Percentiles rank a stretch among this genome's conserved stretches.
These are phyloP conservation scores for Diophrys appendiculata DNA, from an alignment of 73 alveolate genomes.

Conservation along the genomic window DNA sequence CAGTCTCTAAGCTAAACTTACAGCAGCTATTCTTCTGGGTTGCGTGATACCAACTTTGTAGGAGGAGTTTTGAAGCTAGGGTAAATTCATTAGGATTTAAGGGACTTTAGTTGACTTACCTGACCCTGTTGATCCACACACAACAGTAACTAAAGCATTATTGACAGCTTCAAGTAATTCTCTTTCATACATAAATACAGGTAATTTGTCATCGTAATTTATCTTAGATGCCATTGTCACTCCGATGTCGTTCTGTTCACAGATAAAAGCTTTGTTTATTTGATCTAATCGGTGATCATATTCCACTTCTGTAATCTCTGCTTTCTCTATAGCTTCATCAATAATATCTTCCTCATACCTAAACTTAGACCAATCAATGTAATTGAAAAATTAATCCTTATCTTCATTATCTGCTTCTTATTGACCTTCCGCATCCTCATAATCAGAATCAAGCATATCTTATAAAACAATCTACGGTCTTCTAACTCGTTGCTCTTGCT, in stretches of 20 bases:
- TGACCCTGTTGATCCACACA: conserved; percentile 98
- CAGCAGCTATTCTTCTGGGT: conserved; percentile 99
- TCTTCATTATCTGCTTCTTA: conserved; percentile 8
- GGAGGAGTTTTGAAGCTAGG: conserved; percentile 1
- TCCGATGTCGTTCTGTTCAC: neutral
- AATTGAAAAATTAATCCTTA: neutral
- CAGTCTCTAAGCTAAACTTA: conserved; percentile 89
- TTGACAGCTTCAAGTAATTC: conserved; percentile 92
- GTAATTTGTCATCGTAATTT: conserved; percentile 58
- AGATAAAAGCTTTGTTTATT: neutral
- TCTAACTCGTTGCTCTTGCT: no score
- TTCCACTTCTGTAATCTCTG: conserved; percentile 1
- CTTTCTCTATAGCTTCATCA: conserved; percentile 36
- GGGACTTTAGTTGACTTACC: conserved; percentile 98
- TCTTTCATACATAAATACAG: conserved; percentile 90
- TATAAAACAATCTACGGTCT: neutral
- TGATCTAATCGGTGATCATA: conserved; percentile 8
- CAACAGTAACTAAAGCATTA: conserved; percentile 86
- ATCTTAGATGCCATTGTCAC: neutral
- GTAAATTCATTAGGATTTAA: conserved; percentile 60
- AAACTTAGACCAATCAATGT: conserved; percentile 2
- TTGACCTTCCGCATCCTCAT: neutral
- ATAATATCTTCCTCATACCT: conserved; percentile 7
- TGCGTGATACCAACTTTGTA: conserved; percentile 79
- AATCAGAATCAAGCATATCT: neutral